phyloP scores from a whole-genome alignment of 1,139 yeast species.

The Geotrichum siamense region DNA sequence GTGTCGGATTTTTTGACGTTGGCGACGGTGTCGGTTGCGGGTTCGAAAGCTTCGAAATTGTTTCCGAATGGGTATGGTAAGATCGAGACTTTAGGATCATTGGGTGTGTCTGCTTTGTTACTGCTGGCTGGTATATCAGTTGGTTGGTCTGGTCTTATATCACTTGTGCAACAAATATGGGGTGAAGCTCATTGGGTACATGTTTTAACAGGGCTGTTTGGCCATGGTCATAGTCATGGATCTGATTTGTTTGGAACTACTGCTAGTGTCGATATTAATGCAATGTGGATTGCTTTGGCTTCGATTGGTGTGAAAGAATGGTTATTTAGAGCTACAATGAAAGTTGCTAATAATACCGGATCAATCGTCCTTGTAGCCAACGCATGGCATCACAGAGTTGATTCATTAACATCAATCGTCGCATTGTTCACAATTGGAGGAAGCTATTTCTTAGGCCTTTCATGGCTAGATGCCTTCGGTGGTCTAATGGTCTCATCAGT shows the following conservation, averaged over 20 bases:
- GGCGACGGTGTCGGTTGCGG: slow-evolving; percentile 77
- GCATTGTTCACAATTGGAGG: slow-evolving; percentile 84
- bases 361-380: slow-evolving; percentile 90
- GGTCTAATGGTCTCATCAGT: slow-evolving; percentile 77
- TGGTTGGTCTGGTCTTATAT: slow-evolving; percentile 78
- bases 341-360: slow-evolving; percentile 66
- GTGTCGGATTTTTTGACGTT: slow-evolving; percentile 83
- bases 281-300: slow-evolving; percentile 93
- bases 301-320: slow-evolving; percentile 83
- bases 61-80: slow-evolving; percentile 92
- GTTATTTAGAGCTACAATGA: slow-evolving; percentile 73
- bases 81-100: slow-evolving; percentile 83
- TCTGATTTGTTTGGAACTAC: slow-evolving; percentile 36
- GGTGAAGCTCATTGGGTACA: slow-evolving; percentile 41
- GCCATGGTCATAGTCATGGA: slow-evolving; percentile 33
- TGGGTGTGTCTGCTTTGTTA: slow-evolving; percentile 76
- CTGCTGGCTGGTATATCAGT: slow-evolving; percentile 84
- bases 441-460: slow-evolving; percentile 67
- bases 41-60: slow-evolving; percentile 51
- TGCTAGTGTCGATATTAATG: slow-evolving; percentile 55
- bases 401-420: slow-evolving; percentile 83
- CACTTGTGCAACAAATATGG: slow-evolving; percentile 46
- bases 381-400: slow-evolving; percentile 99
- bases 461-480: slow-evolving; percentile 87
- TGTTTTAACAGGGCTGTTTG: slow-evolving; percentile 26